Conservation (phyloP, 106 monocot genomes). For the Allium fistulosum region DNA sequence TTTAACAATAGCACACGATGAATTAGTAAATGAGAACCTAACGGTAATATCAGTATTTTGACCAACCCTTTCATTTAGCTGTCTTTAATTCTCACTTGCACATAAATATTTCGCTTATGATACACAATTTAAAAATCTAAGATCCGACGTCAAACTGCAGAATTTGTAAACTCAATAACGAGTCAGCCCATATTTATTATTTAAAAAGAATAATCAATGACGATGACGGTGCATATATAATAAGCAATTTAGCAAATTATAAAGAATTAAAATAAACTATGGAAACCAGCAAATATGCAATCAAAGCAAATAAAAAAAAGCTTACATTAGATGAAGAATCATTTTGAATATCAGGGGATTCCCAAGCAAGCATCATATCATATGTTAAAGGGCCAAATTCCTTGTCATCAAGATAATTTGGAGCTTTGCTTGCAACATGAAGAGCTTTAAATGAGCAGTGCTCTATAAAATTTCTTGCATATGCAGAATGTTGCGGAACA, state of each 20-base stretch:
- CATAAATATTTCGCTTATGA: no score
- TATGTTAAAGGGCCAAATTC: constrained; percentile 55
- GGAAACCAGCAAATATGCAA: background rate
- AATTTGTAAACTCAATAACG: no score
- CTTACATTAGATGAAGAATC: constrained; percentile 50
- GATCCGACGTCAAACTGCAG: no score
- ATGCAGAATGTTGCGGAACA: constrained; percentile 32
- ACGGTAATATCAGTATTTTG: no score
- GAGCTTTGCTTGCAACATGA: constrained; percentile 28
- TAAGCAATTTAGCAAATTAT: background rate
- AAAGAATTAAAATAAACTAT: no score
- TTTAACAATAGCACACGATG: no score
- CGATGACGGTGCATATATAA: background rate
- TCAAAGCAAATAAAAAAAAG: background rate
- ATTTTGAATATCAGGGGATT: constrained; percentile 43
- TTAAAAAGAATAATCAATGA: background rate
- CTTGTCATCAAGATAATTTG: constrained; percentile 57
- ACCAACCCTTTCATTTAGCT: no score
- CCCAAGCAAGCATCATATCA: constrained; percentile 99
- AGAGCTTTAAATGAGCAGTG: constrained; percentile 70
- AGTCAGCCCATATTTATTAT: no score
- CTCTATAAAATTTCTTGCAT: constrained; percentile 69
- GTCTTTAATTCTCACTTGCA: no score
- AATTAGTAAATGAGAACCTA: no score
- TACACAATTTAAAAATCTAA: no score